Base-by-base conservation (phyloP, 2,329 filamentous ascomycete species). In the Penicillium sp. region DNA sequence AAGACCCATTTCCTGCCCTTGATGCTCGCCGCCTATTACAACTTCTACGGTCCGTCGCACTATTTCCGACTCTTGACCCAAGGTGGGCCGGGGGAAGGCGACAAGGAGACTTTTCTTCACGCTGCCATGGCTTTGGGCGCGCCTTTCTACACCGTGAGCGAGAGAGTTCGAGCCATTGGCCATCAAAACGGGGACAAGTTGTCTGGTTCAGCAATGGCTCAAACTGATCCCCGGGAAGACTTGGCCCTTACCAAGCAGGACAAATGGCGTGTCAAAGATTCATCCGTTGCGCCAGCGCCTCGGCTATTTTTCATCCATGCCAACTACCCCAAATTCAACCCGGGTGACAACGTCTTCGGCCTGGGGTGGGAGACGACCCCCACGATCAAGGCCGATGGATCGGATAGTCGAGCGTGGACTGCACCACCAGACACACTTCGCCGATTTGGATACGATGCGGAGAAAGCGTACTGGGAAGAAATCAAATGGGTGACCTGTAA, bases 321-420 rank as follows among this genome's bases (percentile, higher is more conserved):
- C 25, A 70, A 71, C 46, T 64, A 69, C 39, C 70, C 70, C 26
- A 72, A 72, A 46, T 68, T 73, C 43, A 69, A 72, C 38, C 69
- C 70, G 0, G 60, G 61, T 4, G 67, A 66, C 39, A 62, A 66
- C 9, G 58, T 72, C 3, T 72, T 70, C 43, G 70, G 68, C 6
- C 52, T 60, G 36, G 58, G 61, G 3, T 70, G 63, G 57, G 70
- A 71, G 40, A 68, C 65, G 3, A 58, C 63, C 1, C 70, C 69
- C 24, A 68, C 66, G 0, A 47, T 66, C 5, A 62, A 66, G 13
- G 47, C 66, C 3, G 66, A 71, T 38, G 68, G 66, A 11, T 59
- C 60, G 1, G 66, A 65, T 27, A 60, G 62, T 43, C 65, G 67
- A 12, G 66, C 66, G 38, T 72, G 69, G 69, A 63, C 60, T 3